Evolutionary conservation across 1,139 yeast species (phyloP), one percentile per base, ranked within the genome.

Genomic region (Yamadazyma diospyri): DNA sequence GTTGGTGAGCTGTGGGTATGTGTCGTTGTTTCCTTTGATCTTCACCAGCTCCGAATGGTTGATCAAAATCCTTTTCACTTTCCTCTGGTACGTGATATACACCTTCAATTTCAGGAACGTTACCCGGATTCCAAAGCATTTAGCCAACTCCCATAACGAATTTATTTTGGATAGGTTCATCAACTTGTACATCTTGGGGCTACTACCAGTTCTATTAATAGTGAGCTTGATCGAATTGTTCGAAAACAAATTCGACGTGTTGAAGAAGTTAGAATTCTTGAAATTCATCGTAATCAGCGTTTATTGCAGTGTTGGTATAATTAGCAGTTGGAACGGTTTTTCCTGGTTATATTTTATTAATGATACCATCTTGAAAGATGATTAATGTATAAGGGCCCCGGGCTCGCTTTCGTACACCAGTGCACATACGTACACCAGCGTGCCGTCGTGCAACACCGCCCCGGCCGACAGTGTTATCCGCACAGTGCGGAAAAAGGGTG

Each of bases 281-380:
- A 78, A 86, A 32, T 69, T 92, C 43, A 86, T 92, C 86, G 61
- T 80, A 7, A 75, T 86, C 36, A 86, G 96, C 45, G 81, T 86
- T 2, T 89, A 89, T 57, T 87, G 97, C 55, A 78, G 88, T 0
- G 45, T 86, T 20, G 99, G 98, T 5, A 78, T 92, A 2, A 68
- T 89, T 5, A 74, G 88, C 30, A 79, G 95, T 35, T 94, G 96
- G 95, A 76, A 83, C 41, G 94, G 94, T 2, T 76, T 92, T 44
- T 77, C 84, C 37, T 87, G 95, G 95, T 62, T 85, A 31, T 89
- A 86, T 53, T 84, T 88, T 54, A 78, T 86, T 34, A 85, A 81
- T 47, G 92, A 82, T 45, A 35, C 43, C 11, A 43, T 45, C 6
- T 45, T 42, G 23, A 41, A 32, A 24, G 40, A 41, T 16, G 32